Base-by-base conservation (phyloP, 768 basidiomycete genomes). In the Tulasnella sp. region DNA sequence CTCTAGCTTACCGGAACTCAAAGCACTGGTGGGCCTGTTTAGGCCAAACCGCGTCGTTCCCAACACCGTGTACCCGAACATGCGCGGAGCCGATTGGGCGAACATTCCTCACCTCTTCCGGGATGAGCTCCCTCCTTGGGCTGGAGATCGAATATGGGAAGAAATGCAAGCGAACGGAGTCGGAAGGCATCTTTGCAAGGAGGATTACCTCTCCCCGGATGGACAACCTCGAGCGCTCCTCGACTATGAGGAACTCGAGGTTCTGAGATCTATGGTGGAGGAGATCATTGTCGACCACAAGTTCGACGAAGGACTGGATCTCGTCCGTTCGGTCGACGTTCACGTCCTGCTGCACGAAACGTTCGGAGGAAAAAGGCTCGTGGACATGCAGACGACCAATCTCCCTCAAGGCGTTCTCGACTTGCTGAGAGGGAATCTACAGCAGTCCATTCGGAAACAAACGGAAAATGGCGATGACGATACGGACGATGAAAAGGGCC, bases 1-100 rank as follows among this genome's bases (percentile, higher is more conserved):
- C 84, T 97, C 96, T 0, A 89, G 94, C 0, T 89, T 98, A 6
- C 94, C 94, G 0, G 97, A 99, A 84, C 89, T 99, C 0, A 91
- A 92, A 81, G 86, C 87, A 1, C 93, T 99, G 77, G 95, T 98
- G 37, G 87, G 89, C 0, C 89, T 97, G 24, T 98, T 99, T 86
- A 89, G 90, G 28, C 97, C 97, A 0, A 88, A 86, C 58, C 88
- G 90, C 4, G 86, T 99, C 0, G 89, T 95, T 2, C 97, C 97
- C 0, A 97, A 97, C 83, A 94, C 94, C 40, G 75, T 82, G 9
- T 78, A 75, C 0, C 91, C 89, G 82, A 89, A 87, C 84, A 89
- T 87, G 79, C 85, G 84, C 82, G 91, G 86, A 78, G 83, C 93
- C 12, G 96, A 98, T 83, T 96, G 93, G 91, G 88, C 89, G 2